Evolutionary conservation across 2,329 filamentous ascomycete species (phyloP).

Genomic region (Ophiocordyceps unilateralis): DNA sequence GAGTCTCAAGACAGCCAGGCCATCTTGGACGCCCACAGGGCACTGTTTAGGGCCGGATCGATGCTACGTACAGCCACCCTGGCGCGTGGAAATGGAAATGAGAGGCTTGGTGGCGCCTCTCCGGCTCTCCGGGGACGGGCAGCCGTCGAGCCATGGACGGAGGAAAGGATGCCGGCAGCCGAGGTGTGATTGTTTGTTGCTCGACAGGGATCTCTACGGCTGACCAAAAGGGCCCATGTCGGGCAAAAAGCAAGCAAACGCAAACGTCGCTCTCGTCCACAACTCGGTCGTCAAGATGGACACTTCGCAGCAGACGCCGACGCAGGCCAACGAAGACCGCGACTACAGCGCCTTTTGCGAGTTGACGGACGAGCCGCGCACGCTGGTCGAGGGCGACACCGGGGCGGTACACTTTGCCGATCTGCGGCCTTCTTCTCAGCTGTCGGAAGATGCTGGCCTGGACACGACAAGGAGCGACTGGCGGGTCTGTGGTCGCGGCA

Average conservation of each 20-base stretch:
- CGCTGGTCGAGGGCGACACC: constrained; percentile 28
- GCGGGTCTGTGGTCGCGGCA: too few relatives aligned
- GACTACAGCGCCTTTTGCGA: constrained; percentile 32
- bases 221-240: background rate
- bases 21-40: constrained; percentile 19
- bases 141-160: background rate
- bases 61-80: constrained; percentile 14
- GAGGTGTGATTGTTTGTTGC: background rate
- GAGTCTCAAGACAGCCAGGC: constrained; percentile 28
- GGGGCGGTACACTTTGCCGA: constrained; percentile 30
- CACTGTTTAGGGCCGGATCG: constrained; percentile 19
- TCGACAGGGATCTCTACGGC: background rate
- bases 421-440: constrained; percentile 20
- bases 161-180: background rate
- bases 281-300: constrained; percentile 15
- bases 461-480: constrained; percentile 21
- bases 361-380: constrained; percentile 14
- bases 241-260: constrained; percentile 1
- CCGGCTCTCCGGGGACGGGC: background rate
- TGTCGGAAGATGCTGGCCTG: constrained; percentile 23
- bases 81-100: background rate
- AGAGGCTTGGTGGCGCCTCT: too few relatives aligned
- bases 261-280: too few relatives aligned
- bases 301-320: constrained; percentile 33
- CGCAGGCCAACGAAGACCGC: constrained; percentile 37